Percentiles rank a stretch among this genome's conserved stretches.
Conservation (phyloP, 2,329 filamentous ascomycete genomes). For the Dothideomycetidae sp. region DNA sequence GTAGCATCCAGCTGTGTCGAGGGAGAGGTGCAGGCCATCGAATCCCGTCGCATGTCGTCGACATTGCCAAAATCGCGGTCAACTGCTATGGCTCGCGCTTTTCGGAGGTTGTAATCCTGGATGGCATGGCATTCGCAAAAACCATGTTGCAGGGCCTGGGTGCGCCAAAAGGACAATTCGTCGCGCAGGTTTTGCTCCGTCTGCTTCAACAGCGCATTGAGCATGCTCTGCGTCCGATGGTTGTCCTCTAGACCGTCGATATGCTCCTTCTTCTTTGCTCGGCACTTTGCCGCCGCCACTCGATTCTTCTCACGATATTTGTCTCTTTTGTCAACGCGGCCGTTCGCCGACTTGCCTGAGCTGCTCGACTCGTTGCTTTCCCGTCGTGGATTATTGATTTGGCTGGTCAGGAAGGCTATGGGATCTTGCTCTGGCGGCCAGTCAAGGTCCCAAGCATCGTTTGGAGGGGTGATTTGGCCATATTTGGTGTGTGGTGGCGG, state of each 20-base stretch:
- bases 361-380: conserved; percentile 8
- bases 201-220: conserved; percentile 20
- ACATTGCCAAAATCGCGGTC: conserved; percentile 7
- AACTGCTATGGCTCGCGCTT: conserved; percentile 14
- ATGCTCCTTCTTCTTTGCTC: conserved; percentile 52
- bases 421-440: conserved; percentile 12
- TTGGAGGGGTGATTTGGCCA: conserved; percentile 27
- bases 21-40: conserved; percentile 7
- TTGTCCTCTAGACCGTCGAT: conserved; percentile 36
- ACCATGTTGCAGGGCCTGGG: conserved; percentile 21
- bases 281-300: conserved; percentile 58
- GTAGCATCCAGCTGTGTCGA: background rate
- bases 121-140: conserved; percentile 21
- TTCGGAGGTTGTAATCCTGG: conserved; percentile 21
- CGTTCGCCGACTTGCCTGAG: conserved; percentile 9
- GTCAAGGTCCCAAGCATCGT: conserved; percentile 17
- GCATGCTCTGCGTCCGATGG: conserved; percentile 25
- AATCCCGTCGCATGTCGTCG: conserved; percentile 5
- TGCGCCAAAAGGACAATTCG: conserved; percentile 20
- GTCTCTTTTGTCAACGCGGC: conserved; percentile 33
- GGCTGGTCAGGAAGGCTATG: too few species aligned
- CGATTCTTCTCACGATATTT: conserved; percentile 57
- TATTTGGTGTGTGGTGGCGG: too few species aligned
- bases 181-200: conserved; percentile 22
- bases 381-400: too few species aligned